Percentiles rank a stretch among this genome's conserved stretches.
Evolutionary conservation across 805 yeast species (phyloP).

Genomic region (Clavispora carvajalis): DNA sequence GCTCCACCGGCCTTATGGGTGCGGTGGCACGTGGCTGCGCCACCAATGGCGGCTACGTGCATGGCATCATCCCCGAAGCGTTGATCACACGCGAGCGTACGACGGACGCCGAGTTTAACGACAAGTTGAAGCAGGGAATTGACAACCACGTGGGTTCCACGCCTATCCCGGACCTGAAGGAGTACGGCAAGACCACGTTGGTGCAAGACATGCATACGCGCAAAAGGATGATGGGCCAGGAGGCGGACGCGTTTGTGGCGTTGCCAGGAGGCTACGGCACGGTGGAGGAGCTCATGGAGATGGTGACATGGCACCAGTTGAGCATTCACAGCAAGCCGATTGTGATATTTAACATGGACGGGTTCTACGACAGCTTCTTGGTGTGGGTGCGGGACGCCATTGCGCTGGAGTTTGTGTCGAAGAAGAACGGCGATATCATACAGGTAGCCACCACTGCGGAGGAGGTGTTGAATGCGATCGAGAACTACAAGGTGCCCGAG

Average conservation of each 20-base stretch:
- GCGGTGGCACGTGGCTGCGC: conserved; percentile 62
- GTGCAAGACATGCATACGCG: conserved; percentile 89
- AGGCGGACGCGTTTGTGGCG: conserved; percentile 82
- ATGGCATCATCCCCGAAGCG: conserved; percentile 85
- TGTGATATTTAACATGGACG: conserved; percentile 70
- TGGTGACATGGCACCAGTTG: conserved; percentile 85
- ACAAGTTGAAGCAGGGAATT: conserved; percentile 44
- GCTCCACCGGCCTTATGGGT: conserved; percentile 83
- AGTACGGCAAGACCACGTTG: conserved; percentile 73
- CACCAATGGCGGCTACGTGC: conserved; percentile 59
- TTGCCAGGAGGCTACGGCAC: conserved; percentile 93
- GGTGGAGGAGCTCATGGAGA: conserved; percentile 83
- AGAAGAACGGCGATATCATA: conserved; percentile 61
- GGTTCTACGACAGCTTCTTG: conserved; percentile 70
- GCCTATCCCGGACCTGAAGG: conserved; percentile 53
- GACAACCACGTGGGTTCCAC: conserved; percentile 63
- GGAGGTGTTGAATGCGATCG: conserved; percentile 61
- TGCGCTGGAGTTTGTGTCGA: conserved; percentile 60
- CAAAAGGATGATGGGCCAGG: conserved; percentile 79
- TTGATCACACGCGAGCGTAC: conserved; percentile 66
- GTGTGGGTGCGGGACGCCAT: conserved; percentile 57
- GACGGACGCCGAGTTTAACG: conserved; percentile 39
- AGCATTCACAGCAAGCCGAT: conserved; percentile 83
- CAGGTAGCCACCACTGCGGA: conserved; percentile 63
- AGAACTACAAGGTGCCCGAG: conserved; percentile 58